Evolutionary conservation across 306 rosid genomes (phyloP).

Genomic region (Castanospermum australe): DNA sequence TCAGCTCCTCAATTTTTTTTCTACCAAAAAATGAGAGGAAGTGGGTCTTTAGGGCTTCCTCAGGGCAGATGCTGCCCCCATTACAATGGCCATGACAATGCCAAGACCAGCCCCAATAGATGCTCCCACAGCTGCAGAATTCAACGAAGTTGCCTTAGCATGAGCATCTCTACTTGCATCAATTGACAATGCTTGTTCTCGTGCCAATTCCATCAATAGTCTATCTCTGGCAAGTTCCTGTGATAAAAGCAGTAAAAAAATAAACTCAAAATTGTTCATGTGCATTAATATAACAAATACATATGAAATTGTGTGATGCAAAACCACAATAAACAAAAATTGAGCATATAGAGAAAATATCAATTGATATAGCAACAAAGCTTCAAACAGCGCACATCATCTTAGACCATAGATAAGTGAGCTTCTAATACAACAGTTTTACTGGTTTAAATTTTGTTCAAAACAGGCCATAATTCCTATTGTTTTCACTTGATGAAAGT

Average conservation of each 20-base stretch:
- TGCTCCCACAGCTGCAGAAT: slow-evolving; percentile 91
- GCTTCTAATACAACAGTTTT: not conserved
- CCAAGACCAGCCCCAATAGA: slow-evolving; percentile 93
- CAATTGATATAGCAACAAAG: not conserved
- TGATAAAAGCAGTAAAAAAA: not conserved
- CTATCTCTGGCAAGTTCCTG: slow-evolving; percentile 84
- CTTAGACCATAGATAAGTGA: not conserved
- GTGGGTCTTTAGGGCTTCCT: slow-evolving; percentile 71
- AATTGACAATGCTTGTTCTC: slow-evolving; percentile 55
- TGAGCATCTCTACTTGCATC: slow-evolving; percentile 45
- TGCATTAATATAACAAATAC: not conserved
- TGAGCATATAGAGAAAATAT: not conserved
- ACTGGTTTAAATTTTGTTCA: not conserved
- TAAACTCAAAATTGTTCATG: not conserved
- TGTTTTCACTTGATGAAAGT: not conserved
- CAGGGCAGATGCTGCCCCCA: slow-evolving; percentile 99
- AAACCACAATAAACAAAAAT: not conserved
- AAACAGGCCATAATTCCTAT: not conserved
- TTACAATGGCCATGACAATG: slow-evolving; percentile 79
- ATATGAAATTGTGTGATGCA: not conserved
- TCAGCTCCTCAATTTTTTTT: too few relatives aligned
- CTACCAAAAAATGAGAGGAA: too few relatives aligned
- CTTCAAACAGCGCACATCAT: not conserved
- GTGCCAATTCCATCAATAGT: slow-evolving; percentile 68
- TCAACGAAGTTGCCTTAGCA: slow-evolving; percentile 64